Evolutionary conservation across 371 early-diverging fungal genomes (phyloP), one percentile per base, ranked within the genome.

Genomic region (Syncephalastrum racemosum): DNA sequence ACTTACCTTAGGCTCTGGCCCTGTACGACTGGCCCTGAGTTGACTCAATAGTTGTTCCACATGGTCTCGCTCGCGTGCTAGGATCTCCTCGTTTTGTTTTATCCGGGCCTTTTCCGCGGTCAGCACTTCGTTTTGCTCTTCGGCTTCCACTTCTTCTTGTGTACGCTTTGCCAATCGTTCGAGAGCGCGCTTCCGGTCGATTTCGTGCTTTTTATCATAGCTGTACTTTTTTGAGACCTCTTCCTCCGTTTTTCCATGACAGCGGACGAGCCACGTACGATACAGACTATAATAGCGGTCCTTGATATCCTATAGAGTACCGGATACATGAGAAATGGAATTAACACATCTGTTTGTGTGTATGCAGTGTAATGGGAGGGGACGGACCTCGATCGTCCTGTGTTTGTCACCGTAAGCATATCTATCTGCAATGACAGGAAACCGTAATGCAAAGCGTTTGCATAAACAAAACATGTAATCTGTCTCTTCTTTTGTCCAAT

Each of bases 401-500:
- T 27, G 16, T 20, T 64, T 71, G 14, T 44, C 42, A 22, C 13
- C 71, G 73, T 59, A 85, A 48, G 81, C 66, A 60, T 90, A 95
- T 43, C 95, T 78, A 71, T 97, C 96, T 43, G 78, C 79, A 53
- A 96, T 90, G 3, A 97, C 84, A 14, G 87, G 67, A 73, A 91
- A 97, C 14, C 94, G 79, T 47, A 93, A 66, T 58, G 95, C 93
- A 55, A 82, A 94, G 53, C 75, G 62, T 51, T 75, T 62, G 61
- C 94, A 94, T 41, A 96, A 68, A 12, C 73, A 71, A 49, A 92
- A 82, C 27, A 97, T 73, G 48, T 95, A 88, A 63, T 86, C 89
- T 0, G 96, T 96, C 53, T 97, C 96, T 20, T 85, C 88, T 52
- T 81, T 80, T 12, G 89, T 83, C 97, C 97, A 97, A 43, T 83